Conservation (phyloP, 1,284 basidiomycete species). For the Rhodotorula sp. region DNA sequence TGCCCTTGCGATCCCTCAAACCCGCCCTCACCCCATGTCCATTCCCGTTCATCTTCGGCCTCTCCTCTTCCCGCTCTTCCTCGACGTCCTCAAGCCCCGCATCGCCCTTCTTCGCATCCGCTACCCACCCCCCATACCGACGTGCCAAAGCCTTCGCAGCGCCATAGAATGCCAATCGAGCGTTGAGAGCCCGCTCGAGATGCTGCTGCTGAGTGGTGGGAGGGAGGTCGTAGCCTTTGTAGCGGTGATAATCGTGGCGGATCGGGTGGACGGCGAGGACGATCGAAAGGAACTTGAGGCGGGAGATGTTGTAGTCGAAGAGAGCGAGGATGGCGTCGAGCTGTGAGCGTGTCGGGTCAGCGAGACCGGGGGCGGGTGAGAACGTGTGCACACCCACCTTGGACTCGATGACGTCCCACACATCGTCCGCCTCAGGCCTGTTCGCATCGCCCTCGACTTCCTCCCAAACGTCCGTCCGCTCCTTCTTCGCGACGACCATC, state of each 20-base stretch:
- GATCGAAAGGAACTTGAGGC: constrained; percentile 26
- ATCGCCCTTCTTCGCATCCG: no score
- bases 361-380: background rate
- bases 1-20: no score
- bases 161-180: constrained; percentile 11
- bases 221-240: constrained; percentile 8
- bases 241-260: constrained; percentile 8
- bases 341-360: background rate
- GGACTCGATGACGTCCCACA: constrained; percentile 37
- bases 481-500: constrained; percentile 2
- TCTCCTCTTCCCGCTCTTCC: background rate
- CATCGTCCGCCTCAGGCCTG: constrained; percentile 25
- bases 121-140: constrained; percentile 1
- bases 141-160: constrained; percentile 5
- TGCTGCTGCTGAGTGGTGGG: background rate
- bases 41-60: background rate
- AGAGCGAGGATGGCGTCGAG: constrained; percentile 27
- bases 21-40: no score
- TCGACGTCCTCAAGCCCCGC: background rate
- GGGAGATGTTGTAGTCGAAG: constrained; percentile 34
- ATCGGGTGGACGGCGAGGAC: constrained; percentile 26
- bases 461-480: background rate
- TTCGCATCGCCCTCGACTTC: background rate
- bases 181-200: background rate
- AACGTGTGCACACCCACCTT: constrained; percentile 13